phyloP scores from a whole-genome alignment of 2,329 filamentous ascomycete genomes.

The Dothistroma septosporum region DNA sequence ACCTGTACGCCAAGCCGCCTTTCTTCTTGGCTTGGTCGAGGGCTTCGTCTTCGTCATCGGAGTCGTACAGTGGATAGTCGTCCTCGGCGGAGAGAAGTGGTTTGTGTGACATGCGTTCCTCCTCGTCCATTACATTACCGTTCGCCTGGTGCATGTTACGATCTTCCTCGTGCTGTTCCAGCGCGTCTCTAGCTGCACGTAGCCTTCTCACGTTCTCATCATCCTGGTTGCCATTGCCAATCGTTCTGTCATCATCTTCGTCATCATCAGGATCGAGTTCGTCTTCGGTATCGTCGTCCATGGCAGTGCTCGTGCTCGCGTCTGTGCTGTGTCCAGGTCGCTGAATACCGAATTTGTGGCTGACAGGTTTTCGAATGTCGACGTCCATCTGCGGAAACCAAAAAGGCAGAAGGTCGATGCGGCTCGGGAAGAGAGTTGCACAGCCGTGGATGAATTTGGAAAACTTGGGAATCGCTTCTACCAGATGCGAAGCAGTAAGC shows the following conservation, averaged over 20 bases:
- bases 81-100: slow-evolving; percentile 54
- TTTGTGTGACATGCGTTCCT: slow-evolving; percentile 71
- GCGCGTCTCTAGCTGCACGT: slow-evolving; percentile 48
- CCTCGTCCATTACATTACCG: slow-evolving; percentile 61
- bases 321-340: slow-evolving; percentile 70
- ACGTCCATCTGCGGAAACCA: slow-evolving; percentile 99
- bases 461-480: slow-evolving; percentile 98
- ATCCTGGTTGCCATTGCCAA: slow-evolving; percentile 41
- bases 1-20: slow-evolving; percentile 72
- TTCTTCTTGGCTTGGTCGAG: slow-evolving; percentile 72
- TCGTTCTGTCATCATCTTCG: slow-evolving; percentile 44
- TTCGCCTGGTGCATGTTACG: slow-evolving; percentile 47
- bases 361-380: slow-evolving; percentile 89
- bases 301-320: slow-evolving; percentile 71
- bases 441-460: slow-evolving; percentile 98
- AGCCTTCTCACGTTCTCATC: slow-evolving; percentile 47
- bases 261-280: slow-evolving; percentile 53
- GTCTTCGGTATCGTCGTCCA: slow-evolving; percentile 69
- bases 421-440: slow-evolving; percentile 77
- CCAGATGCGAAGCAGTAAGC: slow-evolving; percentile 85
- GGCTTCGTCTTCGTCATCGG: slow-evolving; percentile 68
- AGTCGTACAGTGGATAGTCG: slow-evolving; percentile 86
- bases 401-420: slow-evolving; percentile 87
- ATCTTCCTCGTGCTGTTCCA: slow-evolving; percentile 49
- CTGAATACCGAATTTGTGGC: slow-evolving; percentile 85